phyloP scores from a whole-genome alignment of 2,329 filamentous ascomycete species.

The Cercospora sesami region DNA sequence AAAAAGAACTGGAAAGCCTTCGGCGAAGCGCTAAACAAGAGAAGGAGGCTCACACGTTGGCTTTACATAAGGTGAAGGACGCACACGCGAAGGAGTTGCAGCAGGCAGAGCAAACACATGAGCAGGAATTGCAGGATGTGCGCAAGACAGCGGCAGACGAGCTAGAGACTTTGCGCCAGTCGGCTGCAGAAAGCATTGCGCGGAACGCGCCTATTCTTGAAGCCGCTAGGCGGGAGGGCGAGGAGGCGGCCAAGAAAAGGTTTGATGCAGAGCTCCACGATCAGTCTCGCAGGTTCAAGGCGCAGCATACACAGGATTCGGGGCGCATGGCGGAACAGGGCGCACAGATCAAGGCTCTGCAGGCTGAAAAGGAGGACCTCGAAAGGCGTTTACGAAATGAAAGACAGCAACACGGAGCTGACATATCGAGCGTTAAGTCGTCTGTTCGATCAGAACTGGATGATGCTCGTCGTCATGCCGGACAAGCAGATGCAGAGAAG shows the following conservation, averaged over 20 bases:
- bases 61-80: background rate
- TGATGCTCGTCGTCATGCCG: background rate
- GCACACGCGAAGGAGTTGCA: background rate
- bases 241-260: background rate
- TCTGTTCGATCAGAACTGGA: background rate
- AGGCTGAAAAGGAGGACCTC: background rate
- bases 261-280: conserved; percentile 6
- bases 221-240: conserved; percentile 13
- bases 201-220: conserved; percentile 12
- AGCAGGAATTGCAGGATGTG: background rate
- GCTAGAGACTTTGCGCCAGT: conserved; percentile 4
- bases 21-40: background rate
- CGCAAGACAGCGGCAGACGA: background rate
- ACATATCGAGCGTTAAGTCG: background rate
- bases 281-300: background rate
- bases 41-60: background rate
- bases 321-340: background rate
- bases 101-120: background rate
- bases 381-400: background rate
- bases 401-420: background rate
- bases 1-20: conserved; percentile 2
- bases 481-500: background rate
- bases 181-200: conserved; percentile 8
- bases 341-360: background rate
- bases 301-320: background rate